Evolutionary conservation across 1,284 basidiomycete species (phyloP).

Genomic region (Pseudozyma flocculosa): DNA sequence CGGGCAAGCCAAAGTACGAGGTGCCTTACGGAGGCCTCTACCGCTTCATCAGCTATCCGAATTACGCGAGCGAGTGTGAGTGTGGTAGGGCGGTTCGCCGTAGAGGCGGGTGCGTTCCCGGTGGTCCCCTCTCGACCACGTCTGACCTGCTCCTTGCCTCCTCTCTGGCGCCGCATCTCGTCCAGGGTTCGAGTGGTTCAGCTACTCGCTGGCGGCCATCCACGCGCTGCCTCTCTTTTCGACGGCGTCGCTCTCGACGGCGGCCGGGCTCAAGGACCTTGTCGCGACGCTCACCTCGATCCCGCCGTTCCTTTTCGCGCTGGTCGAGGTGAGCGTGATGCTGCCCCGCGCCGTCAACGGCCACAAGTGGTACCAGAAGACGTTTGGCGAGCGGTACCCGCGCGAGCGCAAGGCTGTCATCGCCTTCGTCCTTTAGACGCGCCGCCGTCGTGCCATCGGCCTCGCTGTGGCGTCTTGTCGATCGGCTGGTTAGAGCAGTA

Average conservation of each 20-base stretch:
- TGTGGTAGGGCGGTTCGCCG: too few relatives aligned
- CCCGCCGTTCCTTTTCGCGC: constrained; percentile 64
- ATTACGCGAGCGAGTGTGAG: constrained; percentile 81
- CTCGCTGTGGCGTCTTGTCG: too few relatives aligned
- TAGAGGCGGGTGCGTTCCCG: too few relatives aligned
- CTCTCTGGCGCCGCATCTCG: too few relatives aligned
- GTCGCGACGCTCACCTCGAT: constrained; percentile 28
- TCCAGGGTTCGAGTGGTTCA: constrained; percentile 57
- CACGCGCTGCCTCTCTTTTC: constrained; percentile 37
- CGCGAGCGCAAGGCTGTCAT: constrained; percentile 67
- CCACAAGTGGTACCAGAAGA: constrained; percentile 75
- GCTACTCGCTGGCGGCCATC: constrained; percentile 44
- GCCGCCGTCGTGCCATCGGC: too few relatives aligned
- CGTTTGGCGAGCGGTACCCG: constrained; percentile 69
- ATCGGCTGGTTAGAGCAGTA: too few relatives aligned
- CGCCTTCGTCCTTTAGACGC: constrained; percentile 68
- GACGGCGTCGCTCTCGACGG: constrained; percentile 1
- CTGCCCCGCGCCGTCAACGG: constrained; percentile 74
- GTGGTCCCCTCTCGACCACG: too few relatives aligned
- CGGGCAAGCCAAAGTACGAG: constrained; percentile 64
- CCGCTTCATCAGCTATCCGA: constrained; percentile 79
- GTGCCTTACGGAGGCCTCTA: constrained; percentile 82
- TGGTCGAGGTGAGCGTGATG: constrained; percentile 73
- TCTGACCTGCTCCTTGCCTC: too few relatives aligned
- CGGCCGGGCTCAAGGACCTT: constrained; percentile 11